Evolutionary conservation across 352 stramenopile species (phyloP), one percentile per base, ranked within the genome.

Genomic region (Chrysophaeum taylorii): DNA sequence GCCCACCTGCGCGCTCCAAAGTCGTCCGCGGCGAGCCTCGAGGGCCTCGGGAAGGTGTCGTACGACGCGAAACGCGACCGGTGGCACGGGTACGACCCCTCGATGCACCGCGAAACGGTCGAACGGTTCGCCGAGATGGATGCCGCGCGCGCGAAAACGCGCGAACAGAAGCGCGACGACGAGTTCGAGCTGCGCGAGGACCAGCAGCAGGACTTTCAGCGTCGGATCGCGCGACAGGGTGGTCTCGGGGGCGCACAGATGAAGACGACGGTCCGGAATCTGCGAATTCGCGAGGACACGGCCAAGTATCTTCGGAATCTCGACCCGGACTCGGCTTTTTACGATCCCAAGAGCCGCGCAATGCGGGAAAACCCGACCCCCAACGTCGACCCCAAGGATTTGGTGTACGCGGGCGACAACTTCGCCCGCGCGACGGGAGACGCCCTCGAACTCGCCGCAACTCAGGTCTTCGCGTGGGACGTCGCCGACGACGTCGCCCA

Each of bases 281-380:
- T 99, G 41, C 90, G 96, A 27, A 98, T 99, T 76, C 90, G 96
- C 67, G 96, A 99, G 79, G 96, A 99, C 78, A 98, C 93, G 48
- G 94, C 95, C 70, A 98, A 99, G 78, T 99, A 99, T 75, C 74
- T 99, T 64, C 84, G 92, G 33, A 98, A 99, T 72, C 82, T 99
- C 27, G 94, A 98, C 81, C 86, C 92, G 12, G 96, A 98, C 76
- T 97, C 89, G 57, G 94, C 95, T 4, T 98, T 97, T 79, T 98
- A 98, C 81, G 94, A 99, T 87, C 94, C 95, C 0, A 98, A 98
- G 81, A 96, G 90, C 43, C 84, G 95, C 36, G 96, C 90, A 1
- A 99, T 99, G 94, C 84, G 95, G 33, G 93, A 97, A 70, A 98
- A 98, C 82, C 95, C 93, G 25, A 95, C 96, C 64, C 94, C 93